These are phyloP conservation scores for Leishmania martiniquensis DNA, from an alignment of 208 protist species.

Conservation along the genomic window DNA sequence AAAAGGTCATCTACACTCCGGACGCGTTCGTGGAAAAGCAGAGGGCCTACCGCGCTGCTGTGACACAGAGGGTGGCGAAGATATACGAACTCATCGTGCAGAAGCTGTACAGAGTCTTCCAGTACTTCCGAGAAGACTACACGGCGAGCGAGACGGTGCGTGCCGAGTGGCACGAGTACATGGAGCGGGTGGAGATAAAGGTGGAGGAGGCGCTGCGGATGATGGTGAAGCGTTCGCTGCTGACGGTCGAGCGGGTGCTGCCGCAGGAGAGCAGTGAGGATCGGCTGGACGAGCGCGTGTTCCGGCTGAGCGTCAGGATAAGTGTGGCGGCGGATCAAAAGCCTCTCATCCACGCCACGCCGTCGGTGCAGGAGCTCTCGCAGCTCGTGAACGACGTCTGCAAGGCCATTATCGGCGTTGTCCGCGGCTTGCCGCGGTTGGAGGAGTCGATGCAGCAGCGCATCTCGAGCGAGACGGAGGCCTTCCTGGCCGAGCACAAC, in stretches of 20 bases:
- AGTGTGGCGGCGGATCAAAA: conserved; percentile 74
- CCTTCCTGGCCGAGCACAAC: conserved; percentile 60
- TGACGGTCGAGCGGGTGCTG: conserved; percentile 89
- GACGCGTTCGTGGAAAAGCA: conserved; percentile 91
- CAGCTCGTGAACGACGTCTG: conserved; percentile 92
- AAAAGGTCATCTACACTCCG: conserved; percentile 93
- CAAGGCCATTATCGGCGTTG: conserved; percentile 92
- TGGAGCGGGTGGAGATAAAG: conserved; percentile 93
- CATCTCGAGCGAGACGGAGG: conserved; percentile 56
- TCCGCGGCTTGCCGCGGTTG: conserved; percentile 89
- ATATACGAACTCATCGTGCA: conserved; percentile 88
- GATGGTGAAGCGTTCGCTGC: conserved; percentile 96
- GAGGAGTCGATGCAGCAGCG: conserved; percentile 72
- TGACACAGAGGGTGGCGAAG: conserved; percentile 75
- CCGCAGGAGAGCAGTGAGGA: conserved; percentile 92
- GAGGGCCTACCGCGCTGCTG: conserved; percentile 68
- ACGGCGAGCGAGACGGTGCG: conserved; percentile 73
- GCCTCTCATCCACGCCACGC: conserved; percentile 89
- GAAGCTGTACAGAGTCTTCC: conserved; percentile 83
- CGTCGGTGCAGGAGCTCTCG: conserved; percentile 89
- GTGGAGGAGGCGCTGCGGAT: conserved; percentile 95
- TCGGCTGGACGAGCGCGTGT: conserved; percentile 91
- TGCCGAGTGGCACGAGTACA: conserved; percentile 92
- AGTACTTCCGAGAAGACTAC: conserved; percentile 95
- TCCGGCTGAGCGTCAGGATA: conserved; percentile 95